Evolutionary conservation across 208 protist genomes (phyloP).

Genomic region (Trypanosoma melophagium): DNA sequence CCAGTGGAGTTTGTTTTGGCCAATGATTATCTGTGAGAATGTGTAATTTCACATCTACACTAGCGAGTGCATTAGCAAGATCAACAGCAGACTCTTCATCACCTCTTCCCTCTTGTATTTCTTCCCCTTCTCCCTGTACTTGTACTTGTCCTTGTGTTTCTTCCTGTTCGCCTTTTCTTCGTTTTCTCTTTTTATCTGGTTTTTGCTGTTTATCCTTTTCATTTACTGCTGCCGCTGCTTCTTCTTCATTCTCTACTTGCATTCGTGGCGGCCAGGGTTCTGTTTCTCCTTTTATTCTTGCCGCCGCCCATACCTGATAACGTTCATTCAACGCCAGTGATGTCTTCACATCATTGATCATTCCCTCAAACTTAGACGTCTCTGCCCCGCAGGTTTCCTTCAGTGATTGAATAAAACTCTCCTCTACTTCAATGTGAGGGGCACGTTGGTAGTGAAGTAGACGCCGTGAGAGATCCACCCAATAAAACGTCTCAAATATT

Average conservation of each 20-base stretch:
- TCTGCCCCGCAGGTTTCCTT: slow-evolving; percentile 94
- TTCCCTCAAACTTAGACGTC: slow-evolving; percentile 95
- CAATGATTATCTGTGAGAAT: slow-evolving; percentile 93
- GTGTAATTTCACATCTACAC: slow-evolving; percentile 70
- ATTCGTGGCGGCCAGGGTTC: background rate
- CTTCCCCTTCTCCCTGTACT: background rate
- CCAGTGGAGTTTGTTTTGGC: slow-evolving; percentile 63
- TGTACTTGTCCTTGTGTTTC: slow-evolving; percentile 15
- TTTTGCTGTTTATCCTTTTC: background rate
- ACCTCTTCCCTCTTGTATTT: background rate
- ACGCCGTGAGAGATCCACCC: slow-evolving; percentile 92
- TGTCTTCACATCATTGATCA: slow-evolving; percentile 74
- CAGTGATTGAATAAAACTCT: slow-evolving; percentile 90
- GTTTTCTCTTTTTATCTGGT: background rate
- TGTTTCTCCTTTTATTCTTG: background rate
- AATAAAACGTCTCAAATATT: slow-evolving; percentile 96
- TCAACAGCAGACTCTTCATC: slow-evolving; percentile 8
- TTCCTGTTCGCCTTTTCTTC: slow-evolving; percentile 1
- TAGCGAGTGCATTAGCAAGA: slow-evolving; percentile 1
- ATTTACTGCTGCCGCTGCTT: background rate
- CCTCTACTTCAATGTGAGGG: slow-evolving; percentile 83
- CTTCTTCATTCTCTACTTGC: slow-evolving; percentile 8
- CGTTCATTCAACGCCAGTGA: slow-evolving; percentile 39
- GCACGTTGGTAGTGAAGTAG: slow-evolving; percentile 85
- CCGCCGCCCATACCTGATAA: slow-evolving; percentile 41